Base-by-base conservation (phyloP, 768 basidiomycete genomes). In the Mycena amicta region DNA sequence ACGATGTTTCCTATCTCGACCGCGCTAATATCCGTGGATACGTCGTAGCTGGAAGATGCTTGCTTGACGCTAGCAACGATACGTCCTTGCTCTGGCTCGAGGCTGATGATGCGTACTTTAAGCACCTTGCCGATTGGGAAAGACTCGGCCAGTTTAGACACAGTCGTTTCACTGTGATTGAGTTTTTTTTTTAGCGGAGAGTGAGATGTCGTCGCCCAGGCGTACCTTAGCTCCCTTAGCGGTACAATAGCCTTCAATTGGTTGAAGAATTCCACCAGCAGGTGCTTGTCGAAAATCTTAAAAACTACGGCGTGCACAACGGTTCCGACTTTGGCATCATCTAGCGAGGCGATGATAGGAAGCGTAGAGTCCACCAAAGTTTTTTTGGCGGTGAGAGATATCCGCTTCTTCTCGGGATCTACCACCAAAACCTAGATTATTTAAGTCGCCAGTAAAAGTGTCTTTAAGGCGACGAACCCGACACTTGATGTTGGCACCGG, bases 221-320 rank as follows among this genome's bases (percentile, higher is more conserved):
- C 80, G 41, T 72, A 94, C 93, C 89, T 91, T 12, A 89, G 85
- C 77, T 98, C 97, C 52, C 81, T 85, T 8, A 81, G 72, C 3
- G 94, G 91, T 2, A 99, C 82, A 40, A 88, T 76, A 1, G 92
- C 97, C 66, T 91, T 89, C 56, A 95, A 63, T 53, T 90, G 90
- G 61, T 94, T 95, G 70, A 89, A 99, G 65, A 97, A 92, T 68
- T 97, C 95, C 27, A 98, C 86, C 63, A 93, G 75, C 46, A 95
- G 75, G 59, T 86, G 80, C 68, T 89, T 95, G 16, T 92, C 90
- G 30, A 85, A 76, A n/a, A 92, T 78, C 70, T 88, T 92, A 77
- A 87, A 89, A 47, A 99, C 80, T 2, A 93, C 90, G 2, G 87
- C 95, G 68, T 95, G 85, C 0, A 90, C 83, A 25, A 96, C 75